Base-by-base conservation (phyloP, 495 filamentous ascomycete species). In the Aspergillus hancockii region DNA sequence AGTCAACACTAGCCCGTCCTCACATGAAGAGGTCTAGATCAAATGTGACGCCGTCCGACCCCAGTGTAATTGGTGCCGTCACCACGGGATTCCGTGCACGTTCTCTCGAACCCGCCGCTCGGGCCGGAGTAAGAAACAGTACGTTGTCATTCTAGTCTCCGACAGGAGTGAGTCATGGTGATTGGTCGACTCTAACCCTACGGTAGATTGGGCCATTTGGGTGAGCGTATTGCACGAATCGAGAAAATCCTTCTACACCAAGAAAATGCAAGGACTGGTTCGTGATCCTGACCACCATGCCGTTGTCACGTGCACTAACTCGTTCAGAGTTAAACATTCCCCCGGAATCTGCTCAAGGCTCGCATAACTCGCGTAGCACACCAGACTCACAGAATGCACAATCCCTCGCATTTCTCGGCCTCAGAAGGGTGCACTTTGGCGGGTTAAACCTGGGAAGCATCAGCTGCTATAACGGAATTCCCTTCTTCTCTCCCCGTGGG, bases 31-130 rank as follows among this genome's bases (percentile, higher is more conserved):
- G n/a, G n/a, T n/a, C n/a, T n/a, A 56, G 54, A 56, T 56, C 2
- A 40, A 47, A 22, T 56, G 54, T 49, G 54, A 56, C 32, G 22
- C 13, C 30, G 41, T 41, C 2, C 22, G 28, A 2, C 41, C 54
- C 1, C 45, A 49, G 30, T 56, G 54, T 21, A 56, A 56, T 34
- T 56, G 54, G 54, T 56, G 54, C 16, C 30, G 8, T 19, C 54
- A 56, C 23, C 54, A 56, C 6, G 22, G 34, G 21, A 13, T 56
- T 9, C 22, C 40, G 10, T 56, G 54, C n/a, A 56, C 54, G 10
- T 56, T 47, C 32, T 34, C 23, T n/a, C n/a, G n/a, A n/a, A n/a
- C n/a, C n/a, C n/a, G n/a, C n/a, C n/a, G n/a, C n/a, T n/a, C n/a
- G n/a, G n/a, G n/a, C n/a, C n/a, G n/a, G n/a, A n/a, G n/a, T n/a